Evolutionary conservation across 2,329 filamentous ascomycete species (phyloP), one percentile per base, ranked within the genome.

Genomic region (Pseudocercospora macadamiae): DNA sequence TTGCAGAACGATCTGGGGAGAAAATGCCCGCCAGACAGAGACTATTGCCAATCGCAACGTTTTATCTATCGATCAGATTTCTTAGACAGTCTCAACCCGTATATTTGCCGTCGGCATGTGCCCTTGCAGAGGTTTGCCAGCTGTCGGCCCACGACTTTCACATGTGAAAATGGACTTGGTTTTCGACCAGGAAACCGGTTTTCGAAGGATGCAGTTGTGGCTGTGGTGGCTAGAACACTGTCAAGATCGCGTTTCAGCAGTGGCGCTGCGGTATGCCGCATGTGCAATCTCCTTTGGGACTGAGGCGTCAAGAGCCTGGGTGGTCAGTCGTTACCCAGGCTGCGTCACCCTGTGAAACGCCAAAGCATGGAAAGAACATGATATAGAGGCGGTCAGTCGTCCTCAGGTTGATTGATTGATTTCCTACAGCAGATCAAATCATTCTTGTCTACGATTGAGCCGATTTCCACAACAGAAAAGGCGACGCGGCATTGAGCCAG

Each of bases 311-410:
- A 25, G n/a, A n/a, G n/a, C n/a, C n/a, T n/a, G n/a, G n/a, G n/a
- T 39, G 39, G 39, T 19, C 14, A 23, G 23, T 47, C 9, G 39
- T 44, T 39, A 39, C n/a, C n/a, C 37, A 42, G 37, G n/a, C 12
- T n/a, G 23, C 42, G 23, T 47, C 23, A 47, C 19, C 42, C 42
- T 19, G 45, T 49, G 47, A 30, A 49, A 49, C 47, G 47, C n/a
- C 26, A 18, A 30, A 49, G 47, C 47, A 34, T 49, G 47, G 47
- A 49, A 49, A 12, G 9, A 26, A 34, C 28, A 32, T 39, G 23
- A 30, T 49, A 21, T 32, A 49, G 47, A 34, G 47, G 47, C 26
- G 8, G 28, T 49, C 47, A 10, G n/a, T 34, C 28, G 47, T 12
- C 26, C 2, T 19, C 14, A 28, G 45, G n/a, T 18, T 7, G 10